Conservation (phyloP, 345 rosid genomes). For the Hibiscus trionum region DNA sequence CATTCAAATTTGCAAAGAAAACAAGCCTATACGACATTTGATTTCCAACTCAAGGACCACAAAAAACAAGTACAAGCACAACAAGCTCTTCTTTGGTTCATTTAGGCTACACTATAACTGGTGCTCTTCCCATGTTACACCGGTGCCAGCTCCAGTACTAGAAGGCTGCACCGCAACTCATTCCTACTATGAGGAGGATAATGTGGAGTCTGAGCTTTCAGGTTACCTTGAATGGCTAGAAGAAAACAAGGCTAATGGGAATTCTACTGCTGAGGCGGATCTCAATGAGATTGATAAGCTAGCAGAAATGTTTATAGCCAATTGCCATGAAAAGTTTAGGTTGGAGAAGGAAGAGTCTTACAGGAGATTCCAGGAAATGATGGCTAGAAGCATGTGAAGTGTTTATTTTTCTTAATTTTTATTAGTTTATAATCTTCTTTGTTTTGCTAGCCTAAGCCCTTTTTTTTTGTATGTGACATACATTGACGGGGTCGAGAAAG, state of each 20-base stretch:
- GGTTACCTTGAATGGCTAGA: slow-evolving; percentile 68
- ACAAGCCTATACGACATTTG: slow-evolving; percentile 26
- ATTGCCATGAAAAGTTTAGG: slow-evolving; percentile 74
- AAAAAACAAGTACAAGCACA: slow-evolving; percentile 34
- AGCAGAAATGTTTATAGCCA: slow-evolving; percentile 80
- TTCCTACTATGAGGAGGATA: slow-evolving; percentile 28
- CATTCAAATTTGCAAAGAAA: slow-evolving; percentile 35
- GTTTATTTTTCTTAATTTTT: not conserved
- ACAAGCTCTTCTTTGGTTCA: slow-evolving; percentile 59
- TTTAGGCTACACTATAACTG: slow-evolving; percentile 87
- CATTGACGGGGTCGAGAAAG: not conserved
- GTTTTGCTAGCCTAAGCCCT: not conserved
- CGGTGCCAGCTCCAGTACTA: slow-evolving; percentile 47
- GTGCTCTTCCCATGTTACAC: slow-evolving; percentile 71
- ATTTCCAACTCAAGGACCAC: slow-evolving; percentile 32
- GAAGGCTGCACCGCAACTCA: slow-evolving; percentile 11
- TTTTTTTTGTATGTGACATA: not conserved
- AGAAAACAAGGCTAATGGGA: slow-evolving; percentile 27
- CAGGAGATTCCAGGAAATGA: slow-evolving; percentile 82
- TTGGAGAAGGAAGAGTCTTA: slow-evolving; percentile 94
- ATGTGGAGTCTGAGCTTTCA: slow-evolving; percentile 35
- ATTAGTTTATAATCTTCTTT: not conserved
- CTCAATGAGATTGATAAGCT: slow-evolving; percentile 64
- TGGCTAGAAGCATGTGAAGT: slow-evolving; percentile 56
- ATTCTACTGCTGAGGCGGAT: slow-evolving; percentile 6